Base-by-base conservation (phyloP, 495 filamentous ascomycete species). In the Xylaria sp. region DNA sequence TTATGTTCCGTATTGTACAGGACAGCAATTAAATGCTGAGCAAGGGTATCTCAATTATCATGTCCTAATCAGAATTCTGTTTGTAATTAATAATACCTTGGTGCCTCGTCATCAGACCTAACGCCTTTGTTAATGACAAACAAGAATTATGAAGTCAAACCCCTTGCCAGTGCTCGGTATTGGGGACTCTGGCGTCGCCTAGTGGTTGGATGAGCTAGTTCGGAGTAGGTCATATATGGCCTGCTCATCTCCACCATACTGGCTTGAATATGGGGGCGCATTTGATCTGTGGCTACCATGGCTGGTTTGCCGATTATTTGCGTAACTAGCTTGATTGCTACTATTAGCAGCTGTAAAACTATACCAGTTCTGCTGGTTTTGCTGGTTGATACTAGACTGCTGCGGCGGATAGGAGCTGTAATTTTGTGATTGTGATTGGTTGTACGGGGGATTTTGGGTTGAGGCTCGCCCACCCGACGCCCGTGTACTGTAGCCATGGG, bases 321-420 rank as follows among this genome's bases (percentile, higher is more conserved):
- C 67, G 33, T 75, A 77, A 29, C 29, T 61, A 33, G 52, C 68
- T 31, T 76, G 77, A 58, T 64, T 74, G 67, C 35, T 73, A 44
- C 8, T 75, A 44, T 71, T 76, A 40, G 37, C 55, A 43, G 68
- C 35, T 12, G 46, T 41, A n/a, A 77, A 73, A 19, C 74, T 43
- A 62, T 79, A 79, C 77, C 75, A 79, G 44, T 50, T 75, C 40
- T 73, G 74, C 26, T 72, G 75, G 5, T 52, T 12, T 67, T 74
- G 77, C 17, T 77, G 77, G 26, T 67, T 76, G 29, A 65, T 33
- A 61, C n/a, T 59, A 43, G 59, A 41, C 35, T 76, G 75, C 40
- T 74, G 74, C 12, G 71, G 17, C 17, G 73, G 50, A 61, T 76
- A 79, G 3, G 75, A 73, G 7, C 52, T 69, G 46, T 77, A 79